Conservation (phyloP, 176 grass and related monocot genomes). For the Oryza rufipogon region DNA sequence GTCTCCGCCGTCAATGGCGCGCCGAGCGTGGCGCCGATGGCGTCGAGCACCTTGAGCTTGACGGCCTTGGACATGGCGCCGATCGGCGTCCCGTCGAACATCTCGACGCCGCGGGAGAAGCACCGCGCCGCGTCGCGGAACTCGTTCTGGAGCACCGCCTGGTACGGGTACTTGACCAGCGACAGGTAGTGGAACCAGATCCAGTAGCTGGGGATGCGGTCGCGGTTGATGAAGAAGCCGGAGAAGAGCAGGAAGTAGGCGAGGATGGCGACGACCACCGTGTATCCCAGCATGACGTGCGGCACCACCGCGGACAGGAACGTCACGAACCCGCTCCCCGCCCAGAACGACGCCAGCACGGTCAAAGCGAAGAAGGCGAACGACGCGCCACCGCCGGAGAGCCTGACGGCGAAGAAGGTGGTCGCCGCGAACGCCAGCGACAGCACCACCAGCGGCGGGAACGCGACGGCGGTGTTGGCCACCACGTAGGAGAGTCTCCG, state of each 20-base stretch:
- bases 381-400: constrained; percentile 52
- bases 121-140: constrained; percentile 49
- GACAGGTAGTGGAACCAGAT: constrained; percentile 97
- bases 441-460: constrained; percentile 69
- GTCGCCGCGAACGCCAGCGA: constrained; percentile 65
- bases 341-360: constrained; percentile 76
- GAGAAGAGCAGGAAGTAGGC: constrained; percentile 96
- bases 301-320: constrained; percentile 87
- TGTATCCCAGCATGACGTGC: constrained; percentile 89
- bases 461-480: constrained; percentile 58
- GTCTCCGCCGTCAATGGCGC: constrained; percentile 9
- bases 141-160: constrained; percentile 88
- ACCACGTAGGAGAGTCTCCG: constrained; percentile 73
- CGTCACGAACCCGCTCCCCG: constrained; percentile 76
- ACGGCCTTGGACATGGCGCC: constrained; percentile 36
- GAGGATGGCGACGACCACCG: constrained; percentile 79
- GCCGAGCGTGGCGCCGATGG: constrained; percentile 45
- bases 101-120: constrained; percentile 67
- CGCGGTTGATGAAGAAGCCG: constrained; percentile 86
- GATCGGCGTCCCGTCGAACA: constrained; percentile 75
- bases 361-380: constrained; percentile 72
- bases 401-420: constrained; percentile 85
- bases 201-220: constrained; percentile 76
- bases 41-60: constrained; percentile 56
- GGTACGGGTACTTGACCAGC: constrained; percentile 82